Evolutionary conservation across 495 filamentous ascomycete species (phyloP).

Genomic region (Amorphotheca resinae): DNA sequence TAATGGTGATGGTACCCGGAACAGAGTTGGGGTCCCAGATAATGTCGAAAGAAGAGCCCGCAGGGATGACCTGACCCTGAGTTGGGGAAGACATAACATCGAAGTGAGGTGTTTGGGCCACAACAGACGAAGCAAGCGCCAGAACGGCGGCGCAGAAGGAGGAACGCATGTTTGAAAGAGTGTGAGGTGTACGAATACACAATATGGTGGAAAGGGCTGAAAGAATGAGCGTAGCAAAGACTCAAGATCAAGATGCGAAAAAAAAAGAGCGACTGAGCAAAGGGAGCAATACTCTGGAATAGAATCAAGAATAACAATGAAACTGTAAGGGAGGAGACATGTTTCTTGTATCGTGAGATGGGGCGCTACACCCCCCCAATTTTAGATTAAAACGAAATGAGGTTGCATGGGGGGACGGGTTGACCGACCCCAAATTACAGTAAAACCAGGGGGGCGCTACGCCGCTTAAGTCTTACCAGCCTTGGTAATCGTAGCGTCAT

Average conservation of each 20-base stretch:
- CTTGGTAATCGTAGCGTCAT: too few species aligned
- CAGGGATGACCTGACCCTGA: constrained; percentile 3
- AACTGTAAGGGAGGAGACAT: too few species aligned
- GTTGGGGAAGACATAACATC: constrained; percentile 13
- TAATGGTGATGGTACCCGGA: constrained; percentile 11
- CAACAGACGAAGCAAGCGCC: constrained; percentile 33
- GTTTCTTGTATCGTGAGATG: too few species aligned
- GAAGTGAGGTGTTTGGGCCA: constrained; percentile 18
- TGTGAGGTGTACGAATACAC: too few species aligned
- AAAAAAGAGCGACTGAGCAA: background rate
- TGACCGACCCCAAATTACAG: too few species aligned
- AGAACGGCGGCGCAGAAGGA: constrained; percentile 21
- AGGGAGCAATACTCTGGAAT: too few species aligned
- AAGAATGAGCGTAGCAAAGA: constrained; percentile 17
- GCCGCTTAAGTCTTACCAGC: too few species aligned
- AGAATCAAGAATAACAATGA: too few species aligned
- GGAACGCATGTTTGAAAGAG: constrained; percentile 12
- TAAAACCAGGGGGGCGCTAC: too few species aligned
- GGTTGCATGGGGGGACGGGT: too few species aligned
- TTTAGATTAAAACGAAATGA: too few species aligned
- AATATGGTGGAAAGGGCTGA: constrained; percentile 3
- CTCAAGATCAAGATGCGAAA: constrained; percentile 2
- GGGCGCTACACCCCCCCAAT: too few species aligned
- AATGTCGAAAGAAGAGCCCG: constrained; percentile 12
- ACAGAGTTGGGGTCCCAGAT: constrained; percentile 7